Conservation (phyloP, 2,329 filamentous ascomycete genomes). For the Epichloe hybrida region DNA sequence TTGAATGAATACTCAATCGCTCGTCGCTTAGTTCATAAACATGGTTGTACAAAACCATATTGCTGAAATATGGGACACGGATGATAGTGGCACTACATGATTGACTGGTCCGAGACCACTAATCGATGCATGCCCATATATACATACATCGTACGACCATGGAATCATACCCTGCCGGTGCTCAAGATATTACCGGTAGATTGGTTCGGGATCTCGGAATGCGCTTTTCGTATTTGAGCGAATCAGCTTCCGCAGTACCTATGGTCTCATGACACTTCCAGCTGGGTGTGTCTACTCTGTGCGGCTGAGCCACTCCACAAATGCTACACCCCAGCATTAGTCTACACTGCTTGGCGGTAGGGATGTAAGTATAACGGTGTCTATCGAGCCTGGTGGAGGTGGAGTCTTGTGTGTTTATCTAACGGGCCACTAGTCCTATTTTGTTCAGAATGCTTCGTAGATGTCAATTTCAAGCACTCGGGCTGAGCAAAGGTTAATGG, state of each 20-base stretch:
- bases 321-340: not conserved
- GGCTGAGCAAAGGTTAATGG: too few species aligned
- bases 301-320: not conserved
- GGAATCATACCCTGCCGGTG: not conserved
- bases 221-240: conserved; percentile 3
- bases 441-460: too few species aligned
- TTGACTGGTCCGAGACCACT: not conserved
- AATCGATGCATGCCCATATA: not conserved
- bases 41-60: too few species aligned
- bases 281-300: not conserved
- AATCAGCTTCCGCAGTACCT: conserved; percentile 3
- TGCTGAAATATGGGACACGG: not conserved
- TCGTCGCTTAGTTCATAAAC: not conserved
- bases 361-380: not conserved
- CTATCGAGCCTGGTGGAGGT: not conserved
- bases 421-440: not conserved
- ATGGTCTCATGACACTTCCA: not conserved
- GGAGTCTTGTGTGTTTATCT: not conserved
- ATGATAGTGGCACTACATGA: not conserved
- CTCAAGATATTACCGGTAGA: conserved; percentile 5
- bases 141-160: not conserved
- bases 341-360: not conserved
- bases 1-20: not conserved
- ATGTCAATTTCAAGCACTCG: too few species aligned
- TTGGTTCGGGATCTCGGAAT: conserved; percentile 6